Evolutionary conservation across 108 stramenopile species (phyloP).

Genomic region (Bacterosira constricta): DNA sequence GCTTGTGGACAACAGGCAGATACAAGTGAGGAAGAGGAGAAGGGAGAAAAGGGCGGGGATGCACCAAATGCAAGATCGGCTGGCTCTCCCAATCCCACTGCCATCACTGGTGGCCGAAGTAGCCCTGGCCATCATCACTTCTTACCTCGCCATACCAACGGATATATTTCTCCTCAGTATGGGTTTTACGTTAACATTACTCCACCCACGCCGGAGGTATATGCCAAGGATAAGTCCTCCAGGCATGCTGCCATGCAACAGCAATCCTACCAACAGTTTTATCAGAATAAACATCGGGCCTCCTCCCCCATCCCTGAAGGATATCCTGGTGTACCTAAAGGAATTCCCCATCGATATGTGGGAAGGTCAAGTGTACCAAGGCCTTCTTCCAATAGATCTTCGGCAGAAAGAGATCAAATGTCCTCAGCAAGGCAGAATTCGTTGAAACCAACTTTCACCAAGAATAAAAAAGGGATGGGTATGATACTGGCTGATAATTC

Average conservation of each 20-base stretch:
- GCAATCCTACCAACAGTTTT: conserved; percentile 35
- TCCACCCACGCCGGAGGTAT: conserved; percentile 78
- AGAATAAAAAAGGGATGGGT: conserved; percentile 46
- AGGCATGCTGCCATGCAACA: conserved; percentile 22
- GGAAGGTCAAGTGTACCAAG: conserved; percentile 11
- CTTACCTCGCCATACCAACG: conserved; percentile 54
- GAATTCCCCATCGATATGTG: conserved; percentile 14
- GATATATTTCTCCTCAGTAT: conserved; percentile 71
- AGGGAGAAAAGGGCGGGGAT: conserved; percentile 10
- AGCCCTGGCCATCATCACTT: conserved; percentile 55
- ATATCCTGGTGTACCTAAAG: neutral
- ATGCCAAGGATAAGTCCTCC: conserved; percentile 33
- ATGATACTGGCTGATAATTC: conserved; percentile 43
- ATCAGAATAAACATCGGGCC: conserved; percentile 19
- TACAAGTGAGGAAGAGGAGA: neutral
- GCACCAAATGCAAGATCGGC: conserved; percentile 23
- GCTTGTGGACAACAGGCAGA: conserved; percentile 8
- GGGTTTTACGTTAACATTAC: conserved; percentile 82
- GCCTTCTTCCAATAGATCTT: conserved; percentile 13
- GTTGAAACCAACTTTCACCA: conserved; percentile 48
- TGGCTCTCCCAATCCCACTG: conserved; percentile 1
- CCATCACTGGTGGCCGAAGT: conserved; percentile 7
- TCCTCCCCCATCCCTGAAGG: conserved; percentile 43
- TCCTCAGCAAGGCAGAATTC: neutral
- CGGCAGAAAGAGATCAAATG: conserved; percentile 6